Percentiles rank a stretch among this genome's conserved stretches.
phyloP scores from a whole-genome alignment of 345 rosid species.

The Syzygium oleosum region DNA sequence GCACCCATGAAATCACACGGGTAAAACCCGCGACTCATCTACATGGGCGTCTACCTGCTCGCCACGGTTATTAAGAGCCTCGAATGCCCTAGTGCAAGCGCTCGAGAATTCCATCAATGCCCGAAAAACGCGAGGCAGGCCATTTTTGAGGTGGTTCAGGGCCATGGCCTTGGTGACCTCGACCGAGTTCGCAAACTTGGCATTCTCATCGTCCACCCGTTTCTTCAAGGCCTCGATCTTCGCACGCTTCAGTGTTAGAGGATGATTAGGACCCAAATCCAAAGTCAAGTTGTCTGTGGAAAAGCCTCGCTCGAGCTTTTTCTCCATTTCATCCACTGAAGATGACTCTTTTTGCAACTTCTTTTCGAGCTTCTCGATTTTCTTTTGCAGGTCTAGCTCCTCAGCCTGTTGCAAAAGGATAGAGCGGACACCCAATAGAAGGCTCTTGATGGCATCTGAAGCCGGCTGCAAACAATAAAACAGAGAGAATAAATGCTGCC shows the following conservation, averaged over 20 bases:
- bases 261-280: conserved; percentile 57
- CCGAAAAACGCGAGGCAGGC: conserved; percentile 72
- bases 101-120: conserved; percentile 51
- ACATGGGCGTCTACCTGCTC: background rate
- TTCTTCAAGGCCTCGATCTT: conserved; percentile 51
- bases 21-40: background rate
- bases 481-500: background rate
- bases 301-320: conserved; percentile 31
- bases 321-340: conserved; percentile 53
- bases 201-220: conserved; percentile 45
- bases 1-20: background rate
- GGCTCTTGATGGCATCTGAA: conserved; percentile 58
- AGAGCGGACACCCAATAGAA: conserved; percentile 45
- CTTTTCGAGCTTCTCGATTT: conserved; percentile 3
- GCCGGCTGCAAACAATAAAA: conserved; percentile 34
- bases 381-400: conserved; percentile 43
- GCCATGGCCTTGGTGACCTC: conserved; percentile 52
- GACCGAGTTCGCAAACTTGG: conserved; percentile 36
- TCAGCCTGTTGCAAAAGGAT: conserved; percentile 55
- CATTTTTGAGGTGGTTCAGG: conserved; percentile 56
- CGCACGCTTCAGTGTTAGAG: conserved; percentile 48
- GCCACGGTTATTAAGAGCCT: conserved; percentile 30
- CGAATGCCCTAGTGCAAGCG: conserved; percentile 47
- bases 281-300: conserved; percentile 20
- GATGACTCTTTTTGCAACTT: conserved; percentile 50